A percentile compares a stretch with the other conserved stretches of the same genome.
Conservation (phyloP, 441 rosid genomes). For the Viola pubescens region DNA sequence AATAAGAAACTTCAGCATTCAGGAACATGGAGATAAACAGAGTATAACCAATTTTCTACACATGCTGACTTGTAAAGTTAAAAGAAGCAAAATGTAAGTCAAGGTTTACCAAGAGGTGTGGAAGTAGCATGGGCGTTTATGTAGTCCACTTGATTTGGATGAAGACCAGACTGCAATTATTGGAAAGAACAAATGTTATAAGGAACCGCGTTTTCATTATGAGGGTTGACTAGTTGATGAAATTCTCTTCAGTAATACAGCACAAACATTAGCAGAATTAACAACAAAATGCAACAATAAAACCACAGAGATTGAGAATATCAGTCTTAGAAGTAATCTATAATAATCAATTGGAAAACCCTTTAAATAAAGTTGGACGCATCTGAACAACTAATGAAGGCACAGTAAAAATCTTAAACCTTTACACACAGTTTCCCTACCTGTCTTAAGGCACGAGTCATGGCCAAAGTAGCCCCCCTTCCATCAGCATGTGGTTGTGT, state of each 20-base stretch:
- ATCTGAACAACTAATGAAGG: conserved; percentile 3
- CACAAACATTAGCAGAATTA: conserved; percentile 3
- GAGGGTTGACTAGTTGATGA: background rate
- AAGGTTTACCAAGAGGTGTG: conserved; percentile 66
- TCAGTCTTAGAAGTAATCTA: background rate
- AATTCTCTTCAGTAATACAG: background rate
- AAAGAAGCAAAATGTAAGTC: conserved; percentile 12
- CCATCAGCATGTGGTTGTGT: conserved; percentile 91
- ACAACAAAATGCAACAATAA: conserved; percentile 4
- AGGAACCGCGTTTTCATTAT: conserved; percentile 6
- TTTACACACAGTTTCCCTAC: conserved; percentile 24
- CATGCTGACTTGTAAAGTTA: background rate
- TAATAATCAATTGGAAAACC: background rate
- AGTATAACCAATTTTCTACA: background rate
- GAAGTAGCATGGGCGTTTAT: conserved; percentile 95
- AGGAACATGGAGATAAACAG: conserved; percentile 6
- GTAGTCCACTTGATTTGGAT: conserved; percentile 70
- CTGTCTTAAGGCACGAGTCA: conserved; percentile 73
- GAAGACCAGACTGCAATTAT: conserved; percentile 63
- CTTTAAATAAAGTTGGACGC: conserved; percentile 1
- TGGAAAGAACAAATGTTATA: conserved; percentile 15
- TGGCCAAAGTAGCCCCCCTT: conserved; percentile 86
- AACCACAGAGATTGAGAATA: conserved; percentile 4
- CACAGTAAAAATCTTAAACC: conserved; percentile 10
- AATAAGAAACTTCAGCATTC: conserved; percentile 15